These are phyloP conservation scores for Daldinia childiae DNA, from an alignment of 495 filamentous ascomycete genomes.

Conservation along the genomic window DNA sequence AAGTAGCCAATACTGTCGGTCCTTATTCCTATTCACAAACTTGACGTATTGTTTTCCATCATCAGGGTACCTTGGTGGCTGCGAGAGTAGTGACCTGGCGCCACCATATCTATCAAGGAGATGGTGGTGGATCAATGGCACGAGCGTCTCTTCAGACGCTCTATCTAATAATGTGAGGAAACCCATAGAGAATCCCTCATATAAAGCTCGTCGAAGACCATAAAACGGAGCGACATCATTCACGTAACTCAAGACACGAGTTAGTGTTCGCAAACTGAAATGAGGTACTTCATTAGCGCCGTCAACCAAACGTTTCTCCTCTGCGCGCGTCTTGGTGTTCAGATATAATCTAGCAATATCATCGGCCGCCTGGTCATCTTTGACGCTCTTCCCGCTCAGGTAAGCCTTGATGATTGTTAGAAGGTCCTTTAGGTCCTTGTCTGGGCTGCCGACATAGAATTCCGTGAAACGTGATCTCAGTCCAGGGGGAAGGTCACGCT, in stretches of 20 bases:
- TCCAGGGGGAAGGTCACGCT: conserved; percentile 88
- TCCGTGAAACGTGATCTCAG: conserved; percentile 91
- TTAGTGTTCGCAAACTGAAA: conserved; percentile 95
- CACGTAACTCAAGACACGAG: conserved; percentile 86
- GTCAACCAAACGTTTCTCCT: conserved; percentile 86
- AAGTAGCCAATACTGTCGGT: conserved; percentile 90
- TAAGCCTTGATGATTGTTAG: conserved; percentile 86
- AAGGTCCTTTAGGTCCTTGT: conserved; percentile 83
- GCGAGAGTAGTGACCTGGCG: conserved; percentile 71
- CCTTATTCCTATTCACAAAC: conserved; percentile 66
- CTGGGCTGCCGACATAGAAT: conserved; percentile 88
- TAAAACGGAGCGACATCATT: conserved; percentile 84
- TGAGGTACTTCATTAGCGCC: conserved; percentile 93
- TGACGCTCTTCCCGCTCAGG: conserved; percentile 71
- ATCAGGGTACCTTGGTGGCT: conserved; percentile 75
- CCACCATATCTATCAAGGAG: conserved; percentile 75
- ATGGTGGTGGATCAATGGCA: conserved; percentile 82
- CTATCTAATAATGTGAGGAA: conserved; percentile 86
- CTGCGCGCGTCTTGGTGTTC: conserved; percentile 81
- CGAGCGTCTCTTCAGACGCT: conserved; percentile 78
- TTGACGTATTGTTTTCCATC: conserved; percentile 84
- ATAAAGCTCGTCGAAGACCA: conserved; percentile 85
- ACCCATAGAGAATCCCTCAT: conserved; percentile 98
- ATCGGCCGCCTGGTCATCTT: conserved; percentile 70
- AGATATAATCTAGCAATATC: conserved; percentile 88